phyloP scores from a whole-genome alignment of 371 early-diverging fungal genomes.

The Rhizopus arrhizus region DNA sequence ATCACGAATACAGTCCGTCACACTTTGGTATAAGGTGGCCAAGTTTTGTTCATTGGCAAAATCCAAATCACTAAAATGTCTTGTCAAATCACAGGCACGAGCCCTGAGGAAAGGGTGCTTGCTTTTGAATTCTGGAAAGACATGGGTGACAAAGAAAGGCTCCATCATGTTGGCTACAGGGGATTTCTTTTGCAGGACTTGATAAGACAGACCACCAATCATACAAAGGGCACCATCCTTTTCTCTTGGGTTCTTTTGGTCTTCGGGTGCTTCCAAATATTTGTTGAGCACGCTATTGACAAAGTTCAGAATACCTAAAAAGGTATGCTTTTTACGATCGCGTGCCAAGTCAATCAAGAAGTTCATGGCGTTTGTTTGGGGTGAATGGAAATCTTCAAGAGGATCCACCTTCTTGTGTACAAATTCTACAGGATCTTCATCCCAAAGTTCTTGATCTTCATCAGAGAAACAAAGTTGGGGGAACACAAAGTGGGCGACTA shows the following conservation, averaged over 20 bases:
- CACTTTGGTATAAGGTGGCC: conserved; percentile 60
- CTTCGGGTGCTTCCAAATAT: conserved; percentile 58
- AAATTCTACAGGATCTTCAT: conserved; percentile 88
- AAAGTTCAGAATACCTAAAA: conserved; percentile 74
- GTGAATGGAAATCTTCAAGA: conserved; percentile 77
- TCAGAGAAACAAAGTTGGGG: conserved; percentile 84
- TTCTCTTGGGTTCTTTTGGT: conserved; percentile 68
- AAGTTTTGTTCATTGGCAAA: conserved; percentile 52
- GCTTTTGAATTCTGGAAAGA: conserved; percentile 86
- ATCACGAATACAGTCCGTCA: conserved; percentile 72
- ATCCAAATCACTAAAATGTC: conserved; percentile 46
- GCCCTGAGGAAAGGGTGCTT: conserved; percentile 81
- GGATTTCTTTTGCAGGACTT: conserved; percentile 67
- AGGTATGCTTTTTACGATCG: conserved; percentile 76
- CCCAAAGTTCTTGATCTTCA: conserved; percentile 88
- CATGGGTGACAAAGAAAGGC: conserved; percentile 76
- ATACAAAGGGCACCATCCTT: conserved; percentile 91
- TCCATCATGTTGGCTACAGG: conserved; percentile 71
- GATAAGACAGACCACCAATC: conserved; percentile 69
- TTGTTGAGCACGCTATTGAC: conserved; percentile 69
- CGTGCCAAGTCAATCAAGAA: conserved; percentile 76
- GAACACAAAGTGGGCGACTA: conserved; percentile 84
- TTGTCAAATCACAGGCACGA: conserved; percentile 52
- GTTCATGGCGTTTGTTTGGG: conserved; percentile 66
- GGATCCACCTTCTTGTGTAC: conserved; percentile 82